phyloP scores from a whole-genome alignment of 495 filamentous ascomycete species.

The Penicillium crystallinum region DNA sequence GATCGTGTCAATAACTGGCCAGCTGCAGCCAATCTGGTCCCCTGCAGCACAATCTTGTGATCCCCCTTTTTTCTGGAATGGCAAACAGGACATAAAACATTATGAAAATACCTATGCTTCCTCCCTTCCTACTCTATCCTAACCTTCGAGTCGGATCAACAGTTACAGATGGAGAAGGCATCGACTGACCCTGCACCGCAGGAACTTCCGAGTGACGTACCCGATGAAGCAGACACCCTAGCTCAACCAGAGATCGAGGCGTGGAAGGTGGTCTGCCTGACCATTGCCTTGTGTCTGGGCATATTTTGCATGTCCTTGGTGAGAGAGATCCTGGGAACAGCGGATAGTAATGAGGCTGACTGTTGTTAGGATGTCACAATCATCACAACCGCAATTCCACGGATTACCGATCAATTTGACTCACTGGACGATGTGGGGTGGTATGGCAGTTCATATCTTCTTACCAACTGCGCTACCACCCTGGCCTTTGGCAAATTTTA shows the following conservation, averaged over 20 bases:
- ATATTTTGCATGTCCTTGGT: background rate
- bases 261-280: background rate
- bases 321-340: background rate
- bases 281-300: background rate
- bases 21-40: background rate
- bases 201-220: background rate
- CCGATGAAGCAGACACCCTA: background rate
- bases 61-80: background rate
- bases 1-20: background rate
- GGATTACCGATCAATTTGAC: background rate
- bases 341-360: background rate
- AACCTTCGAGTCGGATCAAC: background rate
- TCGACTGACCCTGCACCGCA: background rate
- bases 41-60: background rate
- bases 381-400: slow-evolving; percentile 37
- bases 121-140: background rate
- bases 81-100: background rate
- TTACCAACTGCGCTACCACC: slow-evolving; percentile 51
- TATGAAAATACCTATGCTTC: background rate
- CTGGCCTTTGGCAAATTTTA: slow-evolving; percentile 49
- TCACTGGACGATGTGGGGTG: background rate
- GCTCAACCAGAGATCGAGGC: background rate
- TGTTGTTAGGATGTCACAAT: slow-evolving; percentile 20
- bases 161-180: background rate
- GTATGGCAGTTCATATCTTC: slow-evolving; percentile 48